Percentiles rank a stretch among this genome's conserved stretches.
These are phyloP conservation scores for Penicillium paradoxum DNA, from an alignment of 495 filamentous ascomycete species.

Conservation along the genomic window DNA sequence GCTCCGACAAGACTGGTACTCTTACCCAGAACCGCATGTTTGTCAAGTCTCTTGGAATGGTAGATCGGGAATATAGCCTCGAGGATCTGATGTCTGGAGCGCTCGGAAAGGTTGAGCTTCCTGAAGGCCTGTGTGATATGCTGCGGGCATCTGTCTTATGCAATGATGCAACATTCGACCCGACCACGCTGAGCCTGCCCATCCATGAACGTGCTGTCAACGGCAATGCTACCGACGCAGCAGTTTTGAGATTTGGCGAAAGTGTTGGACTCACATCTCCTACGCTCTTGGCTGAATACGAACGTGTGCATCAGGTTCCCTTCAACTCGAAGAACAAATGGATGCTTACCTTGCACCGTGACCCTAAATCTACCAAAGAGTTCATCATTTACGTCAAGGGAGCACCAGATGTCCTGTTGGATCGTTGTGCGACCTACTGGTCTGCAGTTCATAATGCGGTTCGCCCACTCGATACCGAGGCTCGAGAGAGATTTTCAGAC, in stretches of 20 bases:
- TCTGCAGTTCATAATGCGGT: slow-evolving; percentile 31
- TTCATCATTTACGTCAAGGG: slow-evolving; percentile 44
- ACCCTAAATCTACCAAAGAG: slow-evolving; percentile 8
- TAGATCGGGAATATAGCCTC: slow-evolving; percentile 27
- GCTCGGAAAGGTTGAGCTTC: slow-evolving; percentile 5
- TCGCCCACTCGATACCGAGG: slow-evolving; percentile 30
- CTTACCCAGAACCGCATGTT: slow-evolving; percentile 55
- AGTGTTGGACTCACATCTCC: slow-evolving; percentile 47
- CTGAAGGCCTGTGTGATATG: slow-evolving; percentile 18
- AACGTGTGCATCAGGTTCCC: slow-evolving; percentile 58
- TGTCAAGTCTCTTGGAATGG: slow-evolving; percentile 37
- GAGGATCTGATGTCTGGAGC: slow-evolving; percentile 16
- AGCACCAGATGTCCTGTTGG: slow-evolving; percentile 47
- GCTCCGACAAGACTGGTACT: slow-evolving; percentile 70
- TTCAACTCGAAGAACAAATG: slow-evolving; percentile 81
- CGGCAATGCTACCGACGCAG: slow-evolving; percentile 70
- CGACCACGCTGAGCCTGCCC: slow-evolving; percentile 48
- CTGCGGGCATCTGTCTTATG: slow-evolving; percentile 45
- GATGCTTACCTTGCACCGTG: slow-evolving; percentile 35
- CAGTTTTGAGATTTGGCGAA: slow-evolving; percentile 63
- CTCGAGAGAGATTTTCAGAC: slow-evolving; percentile 28
- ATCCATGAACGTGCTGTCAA: slow-evolving; percentile 54
- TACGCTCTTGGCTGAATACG: slow-evolving; percentile 38
- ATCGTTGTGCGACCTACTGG: slow-evolving; percentile 40
- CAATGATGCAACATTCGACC: slow-evolving; percentile 67